Conservation (phyloP, 192 early-diverging fungal genomes). For the Lobosporangium transversale region DNA sequence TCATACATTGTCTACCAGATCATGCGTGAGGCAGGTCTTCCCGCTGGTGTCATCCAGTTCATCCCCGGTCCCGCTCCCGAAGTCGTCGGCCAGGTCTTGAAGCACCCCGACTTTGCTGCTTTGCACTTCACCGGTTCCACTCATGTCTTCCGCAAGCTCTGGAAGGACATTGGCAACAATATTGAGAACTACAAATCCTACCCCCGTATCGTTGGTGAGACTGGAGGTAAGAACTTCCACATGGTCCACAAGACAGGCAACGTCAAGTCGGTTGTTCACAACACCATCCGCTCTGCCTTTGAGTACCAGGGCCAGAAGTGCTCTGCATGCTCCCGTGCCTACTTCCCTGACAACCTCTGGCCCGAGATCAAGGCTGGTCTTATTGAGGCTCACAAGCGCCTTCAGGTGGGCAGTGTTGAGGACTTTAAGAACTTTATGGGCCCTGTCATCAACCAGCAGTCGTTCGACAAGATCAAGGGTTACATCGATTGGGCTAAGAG, state of each 20-base stretch:
- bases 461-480: conserved; percentile 93
- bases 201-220: conserved; percentile 98
- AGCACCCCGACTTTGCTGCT: conserved; percentile 92
- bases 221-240: conserved; percentile 99
- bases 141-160: conserved; percentile 91
- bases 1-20: conserved; percentile 94
- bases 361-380: conserved; percentile 76
- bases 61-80: conserved; percentile 88
- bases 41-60: conserved; percentile 97
- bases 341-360: conserved; percentile 88
- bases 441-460: conserved; percentile 91
- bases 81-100: conserved; percentile 83
- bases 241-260: conserved; percentile 86
- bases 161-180: conserved; percentile 92
- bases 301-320: conserved; percentile 99
- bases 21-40: conserved; percentile 94
- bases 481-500: conserved; percentile 86
- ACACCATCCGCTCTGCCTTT: conserved; percentile 92
- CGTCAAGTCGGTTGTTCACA: conserved; percentile 79
- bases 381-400: conserved; percentile 71
- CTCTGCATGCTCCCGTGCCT: conserved; percentile 92
- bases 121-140: conserved; percentile 98
- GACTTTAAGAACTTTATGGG: conserved; percentile 88
- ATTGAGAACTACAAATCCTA: conserved; percentile 91
- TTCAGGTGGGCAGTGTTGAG: conserved; percentile 88